These are phyloP conservation scores for Ambrosia artemisiifolia DNA, from an alignment of 129 eudicot species.

Conservation along the genomic window DNA sequence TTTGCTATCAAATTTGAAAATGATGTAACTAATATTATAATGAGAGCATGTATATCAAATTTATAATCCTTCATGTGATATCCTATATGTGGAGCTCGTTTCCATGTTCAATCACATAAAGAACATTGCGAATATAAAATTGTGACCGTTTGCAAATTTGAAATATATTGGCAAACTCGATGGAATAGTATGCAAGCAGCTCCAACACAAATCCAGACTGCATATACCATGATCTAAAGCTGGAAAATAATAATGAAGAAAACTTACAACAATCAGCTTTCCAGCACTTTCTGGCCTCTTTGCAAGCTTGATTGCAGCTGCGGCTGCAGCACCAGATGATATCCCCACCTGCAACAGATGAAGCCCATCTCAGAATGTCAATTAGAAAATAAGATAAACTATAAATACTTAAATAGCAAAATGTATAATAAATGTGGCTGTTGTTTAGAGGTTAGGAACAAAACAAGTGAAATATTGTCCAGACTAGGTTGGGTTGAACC, in stretches of 20 bases:
- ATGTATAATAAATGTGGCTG: background rate
- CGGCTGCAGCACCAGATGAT: constrained; percentile 97
- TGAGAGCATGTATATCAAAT: no score
- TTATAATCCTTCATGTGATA: no score
- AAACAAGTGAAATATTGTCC: no score
- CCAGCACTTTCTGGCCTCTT: constrained; percentile 88
- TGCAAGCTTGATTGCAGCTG: constrained; percentile 81
- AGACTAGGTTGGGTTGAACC: background rate
- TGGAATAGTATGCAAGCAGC: background rate
- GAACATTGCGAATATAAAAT: constrained; percentile 3
- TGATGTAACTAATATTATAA: no score
- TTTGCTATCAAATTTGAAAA: background rate
- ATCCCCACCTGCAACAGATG: constrained; percentile 66
- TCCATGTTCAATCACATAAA: background rate
- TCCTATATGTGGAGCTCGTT: no score
- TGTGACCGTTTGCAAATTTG: background rate
- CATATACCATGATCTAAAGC: background rate
- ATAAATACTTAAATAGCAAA: background rate
- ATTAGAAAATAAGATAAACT: background rate
- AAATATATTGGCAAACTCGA: background rate
- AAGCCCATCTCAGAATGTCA: constrained; percentile 9
- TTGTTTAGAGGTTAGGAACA: background rate
- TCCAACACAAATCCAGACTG: background rate
- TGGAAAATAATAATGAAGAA: background rate
- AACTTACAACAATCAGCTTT: constrained; percentile 85